Conservation (phyloP, 306 rosid genomes). For the Arachis stenosperma region DNA sequence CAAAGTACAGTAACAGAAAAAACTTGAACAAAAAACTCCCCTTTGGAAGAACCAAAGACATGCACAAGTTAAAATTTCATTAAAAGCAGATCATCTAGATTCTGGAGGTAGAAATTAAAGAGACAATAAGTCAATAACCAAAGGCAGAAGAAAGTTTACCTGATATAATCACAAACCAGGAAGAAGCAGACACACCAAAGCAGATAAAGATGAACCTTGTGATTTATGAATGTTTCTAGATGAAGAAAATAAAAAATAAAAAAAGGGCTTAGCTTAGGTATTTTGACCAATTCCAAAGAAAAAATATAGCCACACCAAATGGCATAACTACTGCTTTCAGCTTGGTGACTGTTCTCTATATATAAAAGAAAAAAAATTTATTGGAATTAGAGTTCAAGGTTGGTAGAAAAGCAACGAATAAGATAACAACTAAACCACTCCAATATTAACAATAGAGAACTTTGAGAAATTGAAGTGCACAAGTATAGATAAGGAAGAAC, state of each 20-base stretch:
- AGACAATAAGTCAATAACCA: constrained; percentile 20
- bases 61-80: not conserved
- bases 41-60: constrained; percentile 24
- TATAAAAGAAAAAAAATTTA: constrained; percentile 23
- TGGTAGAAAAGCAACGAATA: constrained; percentile 48
- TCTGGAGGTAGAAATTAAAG: constrained; percentile 16
- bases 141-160: constrained; percentile 34
- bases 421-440: constrained; percentile 3
- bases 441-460: constrained; percentile 24
- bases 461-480: constrained; percentile 15
- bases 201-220: constrained; percentile 40
- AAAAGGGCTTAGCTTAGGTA: constrained; percentile 20
- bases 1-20: constrained; percentile 19
- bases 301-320: constrained; percentile 35
- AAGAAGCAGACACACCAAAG: constrained; percentile 23
- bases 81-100: not conserved
- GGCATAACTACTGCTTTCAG: constrained; percentile 27
- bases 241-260: constrained; percentile 12
- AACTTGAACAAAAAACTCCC: constrained; percentile 15
- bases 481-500: constrained; percentile 22
- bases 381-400: constrained; percentile 40
- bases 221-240: constrained; percentile 22
- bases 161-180: constrained; percentile 41
- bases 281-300: constrained; percentile 42
- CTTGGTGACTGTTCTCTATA: constrained; percentile 38